Evolutionary conservation across 163 green algal genomes (phyloP).

Genomic region (Chlorella variabilis): DNA sequence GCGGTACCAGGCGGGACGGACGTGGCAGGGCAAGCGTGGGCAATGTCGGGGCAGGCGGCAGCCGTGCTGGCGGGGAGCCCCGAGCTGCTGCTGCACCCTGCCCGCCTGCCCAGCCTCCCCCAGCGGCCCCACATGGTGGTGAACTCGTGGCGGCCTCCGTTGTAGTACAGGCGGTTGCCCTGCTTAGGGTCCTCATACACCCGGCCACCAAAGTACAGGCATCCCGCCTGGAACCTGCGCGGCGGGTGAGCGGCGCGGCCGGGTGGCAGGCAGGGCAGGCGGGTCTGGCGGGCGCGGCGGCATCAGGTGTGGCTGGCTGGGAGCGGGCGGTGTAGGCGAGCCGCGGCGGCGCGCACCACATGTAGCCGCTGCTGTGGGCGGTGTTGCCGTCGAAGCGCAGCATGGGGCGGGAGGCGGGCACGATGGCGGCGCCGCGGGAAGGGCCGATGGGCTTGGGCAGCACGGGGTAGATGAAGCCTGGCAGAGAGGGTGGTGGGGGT

Average conservation of each 20-base stretch:
- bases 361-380: slow-evolving; percentile 56
- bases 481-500: no score
- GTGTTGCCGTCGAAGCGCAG: slow-evolving; percentile 66
- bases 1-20: no score
- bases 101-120: no score
- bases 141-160: slow-evolving; percentile 54
- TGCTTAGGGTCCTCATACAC: slow-evolving; percentile 51
- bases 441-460: slow-evolving; percentile 54
- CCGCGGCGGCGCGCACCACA: slow-evolving; percentile 36
- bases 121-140: slow-evolving; percentile 54
- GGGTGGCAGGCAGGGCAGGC: no score
- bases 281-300: no score
- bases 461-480: slow-evolving; percentile 70
- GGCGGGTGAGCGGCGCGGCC: no score
- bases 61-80: no score
- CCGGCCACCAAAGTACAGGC: slow-evolving; percentile 69
- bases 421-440: background rate
- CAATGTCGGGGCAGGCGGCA: no score
- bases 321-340: no score
- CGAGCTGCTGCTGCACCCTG: no score
- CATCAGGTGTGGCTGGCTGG: background rate
- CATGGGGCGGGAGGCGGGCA: slow-evolving; percentile 55
- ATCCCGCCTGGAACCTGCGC: slow-evolving; percentile 58
- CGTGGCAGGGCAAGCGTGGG: no score
- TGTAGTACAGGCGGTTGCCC: slow-evolving; percentile 60